These are phyloP conservation scores for Trichosporon asahii DNA, from an alignment of 1,284 basidiomycete species.

Conservation along the genomic window DNA sequence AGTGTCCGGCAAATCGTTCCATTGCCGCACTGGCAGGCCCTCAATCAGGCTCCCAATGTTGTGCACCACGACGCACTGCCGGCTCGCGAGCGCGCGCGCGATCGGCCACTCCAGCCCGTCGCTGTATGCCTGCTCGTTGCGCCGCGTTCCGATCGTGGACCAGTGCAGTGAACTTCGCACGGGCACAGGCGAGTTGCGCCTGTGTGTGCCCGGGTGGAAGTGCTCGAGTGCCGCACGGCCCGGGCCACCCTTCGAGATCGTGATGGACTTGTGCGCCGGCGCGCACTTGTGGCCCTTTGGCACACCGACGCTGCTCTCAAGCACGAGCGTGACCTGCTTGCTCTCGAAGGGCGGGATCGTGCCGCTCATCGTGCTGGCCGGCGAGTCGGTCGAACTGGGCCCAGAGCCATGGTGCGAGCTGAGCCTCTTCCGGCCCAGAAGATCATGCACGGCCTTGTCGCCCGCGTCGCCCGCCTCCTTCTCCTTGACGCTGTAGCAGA, in stretches of 20 bases:
- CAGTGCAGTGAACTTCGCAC: background rate
- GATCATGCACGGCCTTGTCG: background rate
- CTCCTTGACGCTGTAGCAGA: slow-evolving; percentile 37
- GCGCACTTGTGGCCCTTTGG: slow-evolving; percentile 32
- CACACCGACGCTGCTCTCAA: slow-evolving; percentile 31
- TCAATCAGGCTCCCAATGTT: slow-evolving; percentile 39
- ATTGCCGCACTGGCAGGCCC: slow-evolving; percentile 44
- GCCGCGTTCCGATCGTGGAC: background rate
- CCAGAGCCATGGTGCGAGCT: background rate
- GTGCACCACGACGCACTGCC: slow-evolving; percentile 46
- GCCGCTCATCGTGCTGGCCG: background rate
- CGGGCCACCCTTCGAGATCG: background rate
- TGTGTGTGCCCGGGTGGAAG: background rate
- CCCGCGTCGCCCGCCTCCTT: background rate
- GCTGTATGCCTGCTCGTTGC: background rate
- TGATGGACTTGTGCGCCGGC: background rate
- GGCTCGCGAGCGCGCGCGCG: slow-evolving; percentile 37
- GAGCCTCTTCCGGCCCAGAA: background rate
- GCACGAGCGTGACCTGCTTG: slow-evolving; percentile 18
- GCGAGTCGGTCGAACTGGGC: background rate
- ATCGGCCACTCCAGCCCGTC: slow-evolving; percentile 38
- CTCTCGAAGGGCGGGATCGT: background rate
- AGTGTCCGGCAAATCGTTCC: slow-evolving; percentile 43
- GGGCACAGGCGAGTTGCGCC: background rate
- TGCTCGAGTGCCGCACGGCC: background rate